Evolutionary conservation across 2,329 filamentous ascomycete genomes (phyloP), one percentile per base, ranked within the genome.

Genomic region (Anthostomella pinea): DNA sequence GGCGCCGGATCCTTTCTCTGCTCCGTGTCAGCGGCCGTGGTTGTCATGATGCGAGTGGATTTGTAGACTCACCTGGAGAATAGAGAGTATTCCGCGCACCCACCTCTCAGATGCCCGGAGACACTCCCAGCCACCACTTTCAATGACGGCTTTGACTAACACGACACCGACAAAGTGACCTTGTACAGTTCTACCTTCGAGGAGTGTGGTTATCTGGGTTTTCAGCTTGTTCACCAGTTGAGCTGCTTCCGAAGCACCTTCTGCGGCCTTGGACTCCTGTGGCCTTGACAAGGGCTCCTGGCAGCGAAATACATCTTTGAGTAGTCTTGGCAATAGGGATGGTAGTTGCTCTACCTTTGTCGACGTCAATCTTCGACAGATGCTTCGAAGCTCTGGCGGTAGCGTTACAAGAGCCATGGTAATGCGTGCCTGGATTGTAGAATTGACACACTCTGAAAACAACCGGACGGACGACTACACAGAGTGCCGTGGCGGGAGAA

Each of bases 51-150:
- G 20, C 2, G 10, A 10, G n/a, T 7, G 11, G 19, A 25, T 24
- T 21, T 24, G 7, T 9, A 15, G 16, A 45, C 63, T 47, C 64
- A 87, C 84, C 61, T 82, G 81, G 23, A 96, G 61, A 35, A 95
- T 77, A 2, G 76, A 75, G 33, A 96, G 64, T 20, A 96, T 66
- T n/a, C 79, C 81, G 49, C 77, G 73, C 43, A 93, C 81, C 86
- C 91, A 95, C 3, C 81, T 72, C 52, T 82, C 80, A 21, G 78
- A 79, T 35, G 79, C 80, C 45, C 82, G 80, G 41, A 96, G 70
- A 39, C 85, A 79, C 56, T 94, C 87, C 80, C 85, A 88, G 29
- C 88, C 88, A 16, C 89, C 89, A 25, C 85, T 79, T 53, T 96
- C 90, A 27, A 95, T 70, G 4, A 83, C 70, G 4, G 85, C 78